Percentiles rank a stretch among this genome's conserved stretches.
phyloP scores from a whole-genome alignment of 345 rosid species.

The Combretum micranthum region DNA sequence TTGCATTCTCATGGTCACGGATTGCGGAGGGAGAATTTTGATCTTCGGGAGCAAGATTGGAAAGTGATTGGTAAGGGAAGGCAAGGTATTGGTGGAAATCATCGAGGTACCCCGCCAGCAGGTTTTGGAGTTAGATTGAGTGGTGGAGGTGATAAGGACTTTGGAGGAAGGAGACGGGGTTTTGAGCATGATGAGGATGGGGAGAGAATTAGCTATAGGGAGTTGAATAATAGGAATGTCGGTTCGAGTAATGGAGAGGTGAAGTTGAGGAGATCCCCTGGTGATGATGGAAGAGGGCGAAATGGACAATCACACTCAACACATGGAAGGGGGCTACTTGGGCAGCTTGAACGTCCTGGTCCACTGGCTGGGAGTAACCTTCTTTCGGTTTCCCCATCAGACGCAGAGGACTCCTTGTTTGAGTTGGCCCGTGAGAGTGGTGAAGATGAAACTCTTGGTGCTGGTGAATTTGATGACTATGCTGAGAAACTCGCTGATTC shows the following conservation, averaged over 20 bases:
- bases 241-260: constrained; percentile 11
- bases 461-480: constrained; percentile 31
- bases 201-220: constrained; percentile 22
- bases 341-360: constrained; percentile 65
- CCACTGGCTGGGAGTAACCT: constrained; percentile 45
- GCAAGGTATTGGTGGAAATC: constrained; percentile 24
- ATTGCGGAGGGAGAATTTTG: constrained; percentile 23
- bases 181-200: constrained; percentile 23
- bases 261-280: constrained; percentile 11
- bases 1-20: too few relatives aligned
- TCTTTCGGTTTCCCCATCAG: constrained; percentile 44
- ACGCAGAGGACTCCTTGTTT: constrained; percentile 30
- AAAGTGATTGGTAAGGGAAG: constrained; percentile 31
- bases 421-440: constrained; percentile 23
- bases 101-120: constrained; percentile 29
- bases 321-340: constrained; percentile 25
- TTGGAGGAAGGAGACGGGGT: constrained; percentile 21
- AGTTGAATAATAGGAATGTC: constrained; percentile 17
- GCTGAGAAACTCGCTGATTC: constrained; percentile 49
- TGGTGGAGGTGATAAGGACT: constrained; percentile 27
- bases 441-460: constrained; percentile 18
- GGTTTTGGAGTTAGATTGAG: constrained; percentile 38
- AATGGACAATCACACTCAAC: constrained; percentile 10
- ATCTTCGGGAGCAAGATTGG: constrained; percentile 20
- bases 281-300: constrained; percentile 27